phyloP scores from a whole-genome alignment of 768 basidiomycete genomes.

The Collybia nuda region DNA sequence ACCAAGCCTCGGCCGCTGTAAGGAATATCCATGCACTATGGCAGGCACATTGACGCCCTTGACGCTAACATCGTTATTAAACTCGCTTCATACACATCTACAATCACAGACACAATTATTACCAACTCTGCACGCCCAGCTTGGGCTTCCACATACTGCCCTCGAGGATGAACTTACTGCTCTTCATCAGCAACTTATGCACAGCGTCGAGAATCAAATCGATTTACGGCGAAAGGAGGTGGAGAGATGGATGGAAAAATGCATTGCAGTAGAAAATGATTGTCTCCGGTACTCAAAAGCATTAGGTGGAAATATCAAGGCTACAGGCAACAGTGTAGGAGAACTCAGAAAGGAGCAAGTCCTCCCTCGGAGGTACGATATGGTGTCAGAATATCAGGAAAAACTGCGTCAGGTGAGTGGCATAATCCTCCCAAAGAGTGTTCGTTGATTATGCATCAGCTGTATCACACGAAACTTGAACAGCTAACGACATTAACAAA shows the following conservation, averaged over 20 bases:
- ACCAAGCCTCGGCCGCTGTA: background rate
- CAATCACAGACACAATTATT: constrained; percentile 81
- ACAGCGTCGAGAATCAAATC: constrained; percentile 76
- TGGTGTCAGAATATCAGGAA: constrained; percentile 70
- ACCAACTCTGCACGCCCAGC: constrained; percentile 79
- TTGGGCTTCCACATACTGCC: constrained; percentile 77
- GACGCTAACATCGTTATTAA: constrained; percentile 64
- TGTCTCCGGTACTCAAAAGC: constrained; percentile 69
- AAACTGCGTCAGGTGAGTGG: constrained; percentile 71
- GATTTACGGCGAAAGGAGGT: constrained; percentile 72
- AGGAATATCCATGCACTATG: constrained; percentile 14
- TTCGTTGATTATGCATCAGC: constrained; percentile 28
- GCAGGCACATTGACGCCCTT: constrained; percentile 25
- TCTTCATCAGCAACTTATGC: constrained; percentile 73
- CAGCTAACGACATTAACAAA: constrained; percentile 70
- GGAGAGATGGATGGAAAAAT: constrained; percentile 67
- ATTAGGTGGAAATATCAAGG: constrained; percentile 71
- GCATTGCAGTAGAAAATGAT: constrained; percentile 58
- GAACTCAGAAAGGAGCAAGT: constrained; percentile 73
- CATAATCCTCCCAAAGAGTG: background rate
- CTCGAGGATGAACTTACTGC: constrained; percentile 77
- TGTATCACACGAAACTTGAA: constrained; percentile 78
- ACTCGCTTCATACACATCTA: constrained; percentile 75
- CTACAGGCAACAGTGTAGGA: constrained; percentile 59
- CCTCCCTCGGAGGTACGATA: constrained; percentile 70